Percentiles rank a stretch among this genome's conserved stretches.
phyloP scores from a whole-genome alignment of 2,329 filamentous ascomycete genomes.

The Ramichloridium luteum region DNA sequence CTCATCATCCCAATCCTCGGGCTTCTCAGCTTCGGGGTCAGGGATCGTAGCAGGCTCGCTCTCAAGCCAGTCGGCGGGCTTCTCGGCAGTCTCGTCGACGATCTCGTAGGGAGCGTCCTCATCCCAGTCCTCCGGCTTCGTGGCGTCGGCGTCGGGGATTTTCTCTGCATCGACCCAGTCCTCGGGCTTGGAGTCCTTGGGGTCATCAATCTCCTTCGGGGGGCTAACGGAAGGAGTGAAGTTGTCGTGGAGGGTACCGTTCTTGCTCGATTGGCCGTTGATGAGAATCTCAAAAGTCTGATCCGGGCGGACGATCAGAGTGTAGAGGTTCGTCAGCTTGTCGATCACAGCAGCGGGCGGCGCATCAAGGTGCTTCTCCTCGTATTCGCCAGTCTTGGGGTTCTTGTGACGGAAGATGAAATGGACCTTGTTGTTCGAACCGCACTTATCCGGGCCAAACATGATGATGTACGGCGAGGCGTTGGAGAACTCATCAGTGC shows the following conservation, averaged over 20 bases:
- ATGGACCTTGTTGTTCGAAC: slow-evolving; percentile 90
- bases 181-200: slow-evolving; percentile 84
- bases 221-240: slow-evolving; percentile 93
- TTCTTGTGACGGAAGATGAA: slow-evolving; percentile 99
- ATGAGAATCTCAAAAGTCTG: slow-evolving; percentile 90
- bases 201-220: slow-evolving; percentile 83
- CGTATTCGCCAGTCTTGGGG: slow-evolving; percentile 98
- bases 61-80: slow-evolving; percentile 93
- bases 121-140: slow-evolving; percentile 97
- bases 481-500: slow-evolving; percentile 96
- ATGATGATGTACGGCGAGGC: slow-evolving; percentile 97
- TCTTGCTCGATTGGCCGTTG: slow-evolving; percentile 78
- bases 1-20: slow-evolving; percentile 98
- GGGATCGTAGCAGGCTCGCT: slow-evolving; percentile 70
- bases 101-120: slow-evolving; percentile 97
- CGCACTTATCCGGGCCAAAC: slow-evolving; percentile 99
- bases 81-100: slow-evolving; percentile 79
- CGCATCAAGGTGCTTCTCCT: slow-evolving; percentile 93
- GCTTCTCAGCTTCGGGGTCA: slow-evolving; percentile 93
- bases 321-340: slow-evolving; percentile 93
- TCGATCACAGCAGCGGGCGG: slow-evolving; percentile 76
- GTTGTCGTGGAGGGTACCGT: slow-evolving; percentile 84
- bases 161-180: slow-evolving; percentile 91
- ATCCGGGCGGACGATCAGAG: slow-evolving; percentile 89
- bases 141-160: slow-evolving; percentile 84